phyloP scores from a whole-genome alignment of 192 early-diverging fungal genomes.

The Mortierella antarctica region DNA sequence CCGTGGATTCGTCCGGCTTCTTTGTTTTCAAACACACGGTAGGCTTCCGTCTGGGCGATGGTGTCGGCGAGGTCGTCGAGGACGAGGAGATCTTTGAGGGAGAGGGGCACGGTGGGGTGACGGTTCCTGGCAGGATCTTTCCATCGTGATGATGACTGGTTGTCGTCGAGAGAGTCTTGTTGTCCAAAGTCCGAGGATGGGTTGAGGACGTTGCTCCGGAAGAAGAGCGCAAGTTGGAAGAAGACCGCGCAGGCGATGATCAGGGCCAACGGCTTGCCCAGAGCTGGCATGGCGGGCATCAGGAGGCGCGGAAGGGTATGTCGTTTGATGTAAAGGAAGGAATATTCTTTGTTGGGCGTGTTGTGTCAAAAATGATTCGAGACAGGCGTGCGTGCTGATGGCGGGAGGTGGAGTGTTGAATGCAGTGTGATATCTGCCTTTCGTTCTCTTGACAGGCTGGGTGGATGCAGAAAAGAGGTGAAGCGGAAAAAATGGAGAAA shows the following conservation, averaged over 20 bases:
- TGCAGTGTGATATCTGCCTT: background rate
- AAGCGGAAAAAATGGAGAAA: background rate
- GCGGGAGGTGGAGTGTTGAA: background rate
- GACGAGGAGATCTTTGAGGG: constrained; percentile 15
- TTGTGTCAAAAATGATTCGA: background rate
- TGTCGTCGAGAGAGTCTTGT: background rate
- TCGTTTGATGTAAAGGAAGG: background rate
- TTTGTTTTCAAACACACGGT: constrained; percentile 42
- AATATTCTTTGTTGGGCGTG: background rate
- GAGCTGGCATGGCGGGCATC: constrained; percentile 20
- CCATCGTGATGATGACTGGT: constrained; percentile 3
- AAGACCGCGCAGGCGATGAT: constrained; percentile 32
- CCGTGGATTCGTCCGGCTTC: constrained; percentile 34
- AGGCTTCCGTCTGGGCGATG: constrained; percentile 27
- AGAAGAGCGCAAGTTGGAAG: constrained; percentile 35
- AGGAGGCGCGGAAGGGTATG: background rate
- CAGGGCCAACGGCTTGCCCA: constrained; percentile 23
- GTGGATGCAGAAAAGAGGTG: background rate
- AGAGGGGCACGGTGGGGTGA: constrained; percentile 37
- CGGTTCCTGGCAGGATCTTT: constrained; percentile 30
- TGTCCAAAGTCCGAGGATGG: background rate
- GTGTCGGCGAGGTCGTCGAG: constrained; percentile 31
- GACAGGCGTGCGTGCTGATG: background rate
- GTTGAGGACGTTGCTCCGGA: constrained; percentile 19
- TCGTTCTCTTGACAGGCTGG: background rate